Conservation (phyloP, 2,329 filamentous ascomycete species). For the Claviceps sp. region DNA sequence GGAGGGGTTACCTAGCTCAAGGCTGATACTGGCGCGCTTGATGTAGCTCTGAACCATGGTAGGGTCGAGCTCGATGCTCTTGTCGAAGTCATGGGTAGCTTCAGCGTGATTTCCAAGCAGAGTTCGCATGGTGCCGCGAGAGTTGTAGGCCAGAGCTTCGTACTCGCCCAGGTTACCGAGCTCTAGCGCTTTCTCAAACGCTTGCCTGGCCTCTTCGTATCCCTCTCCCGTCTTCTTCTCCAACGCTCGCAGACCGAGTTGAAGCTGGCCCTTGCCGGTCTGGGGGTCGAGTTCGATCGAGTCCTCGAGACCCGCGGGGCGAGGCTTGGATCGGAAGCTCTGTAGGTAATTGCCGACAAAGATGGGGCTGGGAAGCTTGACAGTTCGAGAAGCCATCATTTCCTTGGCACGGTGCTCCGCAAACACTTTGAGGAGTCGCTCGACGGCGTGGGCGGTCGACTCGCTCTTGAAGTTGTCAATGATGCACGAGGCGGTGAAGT, state of each 20-base stretch:
- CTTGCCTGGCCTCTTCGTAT: constrained; percentile 74
- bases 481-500: constrained; percentile 98
- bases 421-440: constrained; percentile 90
- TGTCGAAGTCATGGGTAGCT: constrained; percentile 75
- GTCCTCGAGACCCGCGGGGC: constrained; percentile 73
- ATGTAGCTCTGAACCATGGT: constrained; percentile 92
- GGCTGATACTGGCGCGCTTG: constrained; percentile 95
- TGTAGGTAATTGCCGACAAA: constrained; percentile 98
- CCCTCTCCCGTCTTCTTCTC: constrained; percentile 78
- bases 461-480: constrained; percentile 96
- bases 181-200: constrained; percentile 82
- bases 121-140: constrained; percentile 92
- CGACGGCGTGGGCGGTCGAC: constrained; percentile 74
- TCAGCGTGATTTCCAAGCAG: constrained; percentile 76
- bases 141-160: constrained; percentile 88
- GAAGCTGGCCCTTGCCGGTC: constrained; percentile 73
- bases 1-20: constrained; percentile 83
- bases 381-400: constrained; percentile 72
- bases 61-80: constrained; percentile 83
- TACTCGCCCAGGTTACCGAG: constrained; percentile 65
- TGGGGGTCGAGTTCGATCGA: constrained; percentile 62
- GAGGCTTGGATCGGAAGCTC: constrained; percentile 78
- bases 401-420: constrained; percentile 87
- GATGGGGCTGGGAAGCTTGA: constrained; percentile 85
- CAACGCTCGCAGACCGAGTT: constrained; percentile 69